phyloP scores from a whole-genome alignment of 75 land plant genomes.

The Sequoia sempervirens region DNA sequence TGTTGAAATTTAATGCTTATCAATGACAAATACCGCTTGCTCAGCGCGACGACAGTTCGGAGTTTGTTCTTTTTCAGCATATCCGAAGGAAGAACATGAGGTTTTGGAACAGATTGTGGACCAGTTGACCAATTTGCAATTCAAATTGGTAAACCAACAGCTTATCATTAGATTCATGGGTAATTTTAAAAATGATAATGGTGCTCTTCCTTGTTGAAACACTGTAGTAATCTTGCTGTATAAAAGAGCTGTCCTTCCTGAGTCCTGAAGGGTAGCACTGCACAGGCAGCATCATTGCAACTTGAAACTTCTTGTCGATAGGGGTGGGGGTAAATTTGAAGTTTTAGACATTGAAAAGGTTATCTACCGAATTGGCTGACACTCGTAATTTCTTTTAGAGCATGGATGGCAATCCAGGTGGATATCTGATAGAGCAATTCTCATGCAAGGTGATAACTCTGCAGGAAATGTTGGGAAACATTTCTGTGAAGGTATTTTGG shows the following conservation, averaged over 20 bases:
- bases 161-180: neutral
- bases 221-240: neutral
- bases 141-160: neutral
- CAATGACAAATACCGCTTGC: neutral
- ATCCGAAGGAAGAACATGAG: neutral
- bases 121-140: neutral
- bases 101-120: neutral
- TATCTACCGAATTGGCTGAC: too few species aligned
- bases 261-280: neutral
- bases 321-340: too few species aligned
- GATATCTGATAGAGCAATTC: too few species aligned
- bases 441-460: too few species aligned
- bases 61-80: neutral
- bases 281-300: too few species aligned
- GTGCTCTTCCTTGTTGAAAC: neutral
- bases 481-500: too few species aligned
- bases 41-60: neutral
- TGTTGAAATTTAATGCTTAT: neutral
- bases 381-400: too few species aligned
- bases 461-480: too few species aligned
- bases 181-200: neutral
- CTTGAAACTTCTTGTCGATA: too few species aligned
- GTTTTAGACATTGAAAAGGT: too few species aligned
- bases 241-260: neutral
- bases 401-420: too few species aligned